phyloP scores from a whole-genome alignment of 2,329 filamentous ascomycete species.

The Herpomyces periplanetae region DNA sequence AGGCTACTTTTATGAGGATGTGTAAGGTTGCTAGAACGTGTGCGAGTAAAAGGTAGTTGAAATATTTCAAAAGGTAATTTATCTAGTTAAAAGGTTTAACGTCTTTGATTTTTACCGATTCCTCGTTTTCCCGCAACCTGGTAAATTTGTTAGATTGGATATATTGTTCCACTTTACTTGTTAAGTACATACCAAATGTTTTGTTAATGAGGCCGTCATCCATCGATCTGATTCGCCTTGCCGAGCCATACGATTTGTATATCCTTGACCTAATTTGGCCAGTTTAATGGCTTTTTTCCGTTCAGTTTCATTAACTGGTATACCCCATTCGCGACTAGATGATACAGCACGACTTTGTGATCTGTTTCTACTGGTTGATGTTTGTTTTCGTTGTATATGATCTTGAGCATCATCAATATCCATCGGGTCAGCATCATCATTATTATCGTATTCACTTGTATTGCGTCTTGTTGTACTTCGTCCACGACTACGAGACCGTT shows the following conservation, averaged over 20 bases:
- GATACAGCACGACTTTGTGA: too few relatives aligned
- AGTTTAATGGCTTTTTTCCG: conserved; percentile 48
- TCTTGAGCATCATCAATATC: conserved; percentile 13
- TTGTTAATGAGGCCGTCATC: conserved; percentile 34
- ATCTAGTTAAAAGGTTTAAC: too few relatives aligned
- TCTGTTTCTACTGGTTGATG: conserved; percentile 14
- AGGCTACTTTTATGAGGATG: too few relatives aligned
- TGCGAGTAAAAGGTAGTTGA: too few relatives aligned
- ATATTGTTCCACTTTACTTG: conserved; percentile 2
- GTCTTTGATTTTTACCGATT: conserved; percentile 48
- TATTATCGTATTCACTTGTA: conserved; percentile 14
- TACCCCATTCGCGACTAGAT: conserved; percentile 34
- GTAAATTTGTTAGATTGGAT: conserved; percentile 7
- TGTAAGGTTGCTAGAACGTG: too few relatives aligned
- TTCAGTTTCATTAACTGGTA: conserved; percentile 18
- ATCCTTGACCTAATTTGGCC: conserved; percentile 67
- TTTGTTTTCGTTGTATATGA: conserved; percentile 12
- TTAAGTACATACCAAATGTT: conserved; percentile 40
- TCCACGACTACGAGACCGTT: conserved; percentile 23
- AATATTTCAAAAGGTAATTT: too few relatives aligned
- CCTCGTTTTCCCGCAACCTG: conserved; percentile 71
- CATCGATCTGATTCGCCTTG: conserved; percentile 91
- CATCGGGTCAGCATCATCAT: conserved; percentile 33
- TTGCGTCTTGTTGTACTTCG: conserved; percentile 20
- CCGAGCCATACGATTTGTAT: conserved; percentile 91